phyloP scores from a whole-genome alignment of 306 rosid species.

The Acacia confusa region DNA sequence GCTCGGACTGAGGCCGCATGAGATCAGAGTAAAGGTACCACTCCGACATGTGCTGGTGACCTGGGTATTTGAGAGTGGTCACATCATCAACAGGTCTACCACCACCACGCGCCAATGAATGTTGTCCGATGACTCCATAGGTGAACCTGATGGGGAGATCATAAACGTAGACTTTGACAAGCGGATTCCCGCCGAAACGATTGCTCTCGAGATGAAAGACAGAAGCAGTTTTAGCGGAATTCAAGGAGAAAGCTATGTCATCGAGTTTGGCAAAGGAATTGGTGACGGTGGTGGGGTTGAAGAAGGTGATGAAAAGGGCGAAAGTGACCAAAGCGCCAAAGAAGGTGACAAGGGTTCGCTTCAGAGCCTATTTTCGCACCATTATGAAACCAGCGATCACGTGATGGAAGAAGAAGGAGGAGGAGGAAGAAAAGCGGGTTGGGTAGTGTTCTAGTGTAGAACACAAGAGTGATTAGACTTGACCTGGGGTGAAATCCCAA shows the following conservation, averaged over 20 bases:
- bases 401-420: too few relatives aligned
- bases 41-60: conserved; percentile 96
- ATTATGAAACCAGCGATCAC: conserved; percentile 27
- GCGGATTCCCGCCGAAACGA: too few relatives aligned
- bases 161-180: too few relatives aligned
- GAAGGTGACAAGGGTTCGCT: conserved; percentile 55
- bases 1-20: conserved; percentile 48
- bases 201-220: too few relatives aligned
- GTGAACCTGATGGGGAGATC: conserved; percentile 76
- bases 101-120: conserved; percentile 71
- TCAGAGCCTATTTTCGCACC: conserved; percentile 63
- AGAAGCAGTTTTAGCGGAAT: too few relatives aligned
- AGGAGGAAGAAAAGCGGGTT: too few relatives aligned
- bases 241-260: too few relatives aligned
- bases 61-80: conserved; percentile 63
- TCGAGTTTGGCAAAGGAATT: too few relatives aligned
- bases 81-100: conserved; percentile 30
- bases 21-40: conserved; percentile 82
- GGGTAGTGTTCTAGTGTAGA: too few relatives aligned
- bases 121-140: conserved; percentile 63
- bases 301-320: conserved; percentile 49
- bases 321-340: conserved; percentile 45
- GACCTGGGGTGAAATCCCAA: too few relatives aligned
- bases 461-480: too few relatives aligned
- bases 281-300: conserved; percentile 47